Conservation (phyloP, 768 basidiomycete species). For the Naganishia randhawae region DNA sequence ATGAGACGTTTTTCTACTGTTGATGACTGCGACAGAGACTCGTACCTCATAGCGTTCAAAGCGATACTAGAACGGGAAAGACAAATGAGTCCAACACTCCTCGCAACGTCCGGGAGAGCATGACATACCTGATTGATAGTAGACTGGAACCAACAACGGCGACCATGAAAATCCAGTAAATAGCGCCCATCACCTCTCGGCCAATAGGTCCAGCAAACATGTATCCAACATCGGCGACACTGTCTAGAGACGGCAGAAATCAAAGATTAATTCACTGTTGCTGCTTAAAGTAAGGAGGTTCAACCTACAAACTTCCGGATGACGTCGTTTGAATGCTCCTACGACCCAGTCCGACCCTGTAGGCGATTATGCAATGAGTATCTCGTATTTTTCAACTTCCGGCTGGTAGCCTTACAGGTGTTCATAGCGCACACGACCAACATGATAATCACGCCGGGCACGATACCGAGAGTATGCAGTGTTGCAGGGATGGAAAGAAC, state of each 20-base stretch:
- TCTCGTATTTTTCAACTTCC: too few relatives aligned
- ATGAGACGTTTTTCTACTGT: conserved; percentile 36
- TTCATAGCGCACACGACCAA: conserved; percentile 18
- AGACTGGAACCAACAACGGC: conserved; percentile 43
- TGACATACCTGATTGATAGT: conserved; percentile 36
- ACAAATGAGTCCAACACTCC: neutral
- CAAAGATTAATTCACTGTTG: neutral
- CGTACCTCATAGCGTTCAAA: conserved; percentile 14
- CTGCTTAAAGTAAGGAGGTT: neutral
- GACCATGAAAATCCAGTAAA: conserved; percentile 36
- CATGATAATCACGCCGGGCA: conserved; percentile 35
- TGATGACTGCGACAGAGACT: neutral
- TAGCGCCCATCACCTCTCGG: conserved; percentile 36
- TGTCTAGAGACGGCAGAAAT: neutral
- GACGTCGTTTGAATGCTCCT: conserved; percentile 39
- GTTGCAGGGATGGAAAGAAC: conserved; percentile 42
- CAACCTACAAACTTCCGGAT: conserved; percentile 38
- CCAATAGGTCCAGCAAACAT: conserved; percentile 37
- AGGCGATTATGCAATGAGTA: too few relatives aligned
- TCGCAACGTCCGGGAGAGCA: neutral
- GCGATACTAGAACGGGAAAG: neutral
- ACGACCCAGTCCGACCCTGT: conserved; percentile 24
- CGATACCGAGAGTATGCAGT: conserved; percentile 35
- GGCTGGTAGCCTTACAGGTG: too few relatives aligned
- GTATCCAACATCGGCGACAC: conserved; percentile 33